Conservation (phyloP, 495 filamentous ascomycete species). For the Clohesyomyces aquaticus region DNA sequence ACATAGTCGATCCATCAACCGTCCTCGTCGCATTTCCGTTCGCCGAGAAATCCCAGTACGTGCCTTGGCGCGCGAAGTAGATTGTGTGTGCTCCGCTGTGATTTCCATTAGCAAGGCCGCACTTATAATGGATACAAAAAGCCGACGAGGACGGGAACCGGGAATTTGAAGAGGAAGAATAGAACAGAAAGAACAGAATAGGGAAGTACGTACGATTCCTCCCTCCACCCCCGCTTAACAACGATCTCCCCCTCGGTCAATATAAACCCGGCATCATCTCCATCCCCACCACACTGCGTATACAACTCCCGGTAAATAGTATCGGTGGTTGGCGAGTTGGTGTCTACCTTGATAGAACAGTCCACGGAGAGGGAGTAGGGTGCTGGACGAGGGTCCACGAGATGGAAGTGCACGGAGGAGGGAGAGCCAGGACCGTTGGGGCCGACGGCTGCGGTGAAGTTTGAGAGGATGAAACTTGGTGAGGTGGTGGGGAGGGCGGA, state of each 20-base stretch:
- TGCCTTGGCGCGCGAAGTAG: neutral
- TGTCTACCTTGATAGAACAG: too few relatives aligned
- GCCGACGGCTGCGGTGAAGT: neutral
- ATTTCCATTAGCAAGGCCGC: too few relatives aligned
- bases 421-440: neutral
- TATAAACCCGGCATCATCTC: neutral
- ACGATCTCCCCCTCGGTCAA: neutral
- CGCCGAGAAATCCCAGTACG: conserved; percentile 2
- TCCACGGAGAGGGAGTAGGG: neutral
- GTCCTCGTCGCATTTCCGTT: conserved; percentile 12
- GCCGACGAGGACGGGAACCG: too few relatives aligned
- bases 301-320: neutral
- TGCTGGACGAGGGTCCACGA: conserved; percentile 14
- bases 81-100: too few relatives aligned
- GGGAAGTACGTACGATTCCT: conserved; percentile 3
- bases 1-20: neutral
- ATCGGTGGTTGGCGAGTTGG: neutral
- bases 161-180: neutral
- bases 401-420: conserved; percentile 2
- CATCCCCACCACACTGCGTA: neutral
- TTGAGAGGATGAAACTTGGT: neutral
- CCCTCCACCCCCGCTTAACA: conserved; percentile 12
- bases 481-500: neutral
- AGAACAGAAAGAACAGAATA: neutral
- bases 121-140: too few relatives aligned